A percentile compares a stretch with the other conserved stretches of the same genome.
These are phyloP conservation scores for Nepenthes gracilis DNA, from an alignment of 148 eudicot species.

Conservation along the genomic window DNA sequence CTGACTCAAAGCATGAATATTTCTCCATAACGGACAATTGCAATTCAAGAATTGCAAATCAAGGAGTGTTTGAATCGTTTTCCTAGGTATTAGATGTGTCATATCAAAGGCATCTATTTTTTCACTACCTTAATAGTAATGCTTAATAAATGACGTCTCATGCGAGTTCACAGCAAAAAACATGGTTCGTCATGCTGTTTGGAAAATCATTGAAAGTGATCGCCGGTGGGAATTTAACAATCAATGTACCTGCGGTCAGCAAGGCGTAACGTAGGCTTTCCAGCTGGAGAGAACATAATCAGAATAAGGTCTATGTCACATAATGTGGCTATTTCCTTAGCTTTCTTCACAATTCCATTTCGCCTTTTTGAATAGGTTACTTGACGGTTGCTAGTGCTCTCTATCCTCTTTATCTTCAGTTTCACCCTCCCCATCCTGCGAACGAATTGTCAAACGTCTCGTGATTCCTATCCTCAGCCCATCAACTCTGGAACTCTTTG, in stretches of 20 bases:
- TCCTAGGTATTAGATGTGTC: no score
- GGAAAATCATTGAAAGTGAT: background rate
- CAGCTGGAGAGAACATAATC: slow-evolving; percentile 70
- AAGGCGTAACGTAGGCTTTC: slow-evolving; percentile 53
- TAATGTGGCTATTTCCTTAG: slow-evolving; percentile 57
- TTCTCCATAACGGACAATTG: no score
- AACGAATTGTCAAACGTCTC: slow-evolving; percentile 9
- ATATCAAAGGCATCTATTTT: no score
- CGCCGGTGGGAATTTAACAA: background rate
- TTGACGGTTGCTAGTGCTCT: slow-evolving; percentile 60
- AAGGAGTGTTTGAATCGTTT: no score
- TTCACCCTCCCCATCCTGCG: slow-evolving; percentile 80
- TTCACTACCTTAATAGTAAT: no score
- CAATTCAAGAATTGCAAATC: no score
- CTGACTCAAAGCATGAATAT: no score
- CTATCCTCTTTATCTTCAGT: slow-evolving; percentile 63
- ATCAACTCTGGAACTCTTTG: slow-evolving; percentile 1
- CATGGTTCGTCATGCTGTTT: no score
- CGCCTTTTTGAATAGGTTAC: slow-evolving; percentile 68
- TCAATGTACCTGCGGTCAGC: slow-evolving; percentile 66
- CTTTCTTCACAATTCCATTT: slow-evolving; percentile 64
- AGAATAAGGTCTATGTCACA: slow-evolving; percentile 64
- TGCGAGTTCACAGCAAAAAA: no score
- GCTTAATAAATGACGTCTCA: no score
- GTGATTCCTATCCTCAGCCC: slow-evolving; percentile 6